These are phyloP conservation scores for Penicillium antarcticum DNA, from an alignment of 495 filamentous ascomycete species.

Conservation along the genomic window DNA sequence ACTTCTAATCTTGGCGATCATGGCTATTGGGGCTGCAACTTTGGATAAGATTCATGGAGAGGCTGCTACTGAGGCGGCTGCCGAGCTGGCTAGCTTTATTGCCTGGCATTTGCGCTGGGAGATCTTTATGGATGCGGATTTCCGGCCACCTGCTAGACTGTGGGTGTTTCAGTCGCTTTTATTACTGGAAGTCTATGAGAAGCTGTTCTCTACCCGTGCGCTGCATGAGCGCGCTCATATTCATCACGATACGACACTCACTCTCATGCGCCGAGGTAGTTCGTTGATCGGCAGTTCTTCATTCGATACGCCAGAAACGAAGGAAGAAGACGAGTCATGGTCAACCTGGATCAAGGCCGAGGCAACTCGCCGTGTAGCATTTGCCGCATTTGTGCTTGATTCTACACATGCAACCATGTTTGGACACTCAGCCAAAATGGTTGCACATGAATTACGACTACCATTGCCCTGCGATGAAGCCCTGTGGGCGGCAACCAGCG, in stretches of 20 bases:
- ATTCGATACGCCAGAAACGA: constrained; percentile 81
- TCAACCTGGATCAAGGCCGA: constrained; percentile 96
- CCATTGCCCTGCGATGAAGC: constrained; percentile 92
- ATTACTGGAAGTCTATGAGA: constrained; percentile 90
- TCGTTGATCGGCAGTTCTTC: constrained; percentile 89
- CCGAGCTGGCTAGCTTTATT: constrained; percentile 79
- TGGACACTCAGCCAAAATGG: constrained; percentile 95
- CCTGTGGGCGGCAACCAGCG: constrained; percentile 88
- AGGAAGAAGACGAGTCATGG: constrained; percentile 89
- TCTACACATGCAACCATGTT: constrained; percentile 98
- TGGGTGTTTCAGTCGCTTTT: constrained; percentile 95
- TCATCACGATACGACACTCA: constrained; percentile 93
- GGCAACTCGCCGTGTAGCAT: constrained; percentile 83
- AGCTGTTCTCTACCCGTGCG: constrained; percentile 88
- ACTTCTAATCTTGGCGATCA: constrained; percentile 85
- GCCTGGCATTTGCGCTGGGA: constrained; percentile 92
- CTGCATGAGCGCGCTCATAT: constrained; percentile 96
- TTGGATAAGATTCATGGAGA: constrained; percentile 77
- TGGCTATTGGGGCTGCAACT: constrained; percentile 88
- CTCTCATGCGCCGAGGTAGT: constrained; percentile 88
- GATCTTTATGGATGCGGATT: constrained; percentile 86
- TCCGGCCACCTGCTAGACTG: constrained; percentile 91
- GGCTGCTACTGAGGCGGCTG: constrained; percentile 66
- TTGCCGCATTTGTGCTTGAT: constrained; percentile 93
- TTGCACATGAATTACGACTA: constrained; percentile 90